Evolutionary conservation across 2,329 filamentous ascomycete genomes (phyloP).

Genomic region (Tolypocladium paradoxum): DNA sequence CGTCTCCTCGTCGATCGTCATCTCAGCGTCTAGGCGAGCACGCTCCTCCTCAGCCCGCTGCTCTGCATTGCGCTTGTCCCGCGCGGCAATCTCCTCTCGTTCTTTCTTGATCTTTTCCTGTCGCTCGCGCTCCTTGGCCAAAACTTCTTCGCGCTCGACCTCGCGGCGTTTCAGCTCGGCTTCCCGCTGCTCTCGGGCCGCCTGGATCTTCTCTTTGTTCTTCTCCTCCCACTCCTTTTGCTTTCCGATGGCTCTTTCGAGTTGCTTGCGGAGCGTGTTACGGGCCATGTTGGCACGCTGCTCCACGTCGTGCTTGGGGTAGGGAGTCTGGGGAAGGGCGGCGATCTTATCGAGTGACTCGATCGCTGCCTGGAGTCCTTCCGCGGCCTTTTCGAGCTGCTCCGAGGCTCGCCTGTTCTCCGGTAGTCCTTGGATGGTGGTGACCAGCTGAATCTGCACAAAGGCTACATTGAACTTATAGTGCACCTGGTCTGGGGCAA

Average conservation of each 20-base stretch:
- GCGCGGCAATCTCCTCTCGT: slow-evolving; percentile 67
- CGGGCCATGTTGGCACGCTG: slow-evolving; percentile 95
- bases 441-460: slow-evolving; percentile 88
- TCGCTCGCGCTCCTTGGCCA: slow-evolving; percentile 61
- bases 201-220: slow-evolving; percentile 78
- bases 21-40: slow-evolving; percentile 51
- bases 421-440: slow-evolving; percentile 61
- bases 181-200: slow-evolving; percentile 70
- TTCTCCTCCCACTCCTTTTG: slow-evolving; percentile 89
- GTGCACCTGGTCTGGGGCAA: slow-evolving; percentile 74
- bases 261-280: slow-evolving; percentile 86
- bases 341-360: slow-evolving; percentile 56
- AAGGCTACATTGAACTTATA: slow-evolving; percentile 98
- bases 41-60: slow-evolving; percentile 35
- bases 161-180: slow-evolving; percentile 69
- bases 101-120: slow-evolving; percentile 80
- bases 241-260: slow-evolving; percentile 72
- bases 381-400: slow-evolving; percentile 70
- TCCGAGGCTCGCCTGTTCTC: slow-evolving; percentile 68
- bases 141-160: slow-evolving; percentile 57
- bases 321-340: slow-evolving; percentile 59
- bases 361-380: slow-evolving; percentile 79
- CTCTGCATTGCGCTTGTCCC: slow-evolving; percentile 62
- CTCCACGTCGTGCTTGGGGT: slow-evolving; percentile 82
- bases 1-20: slow-evolving; percentile 72